Evolutionary conservation across 148 eudicot species (phyloP), one percentile per base, ranked within the genome.

Genomic region (Diospyros lotus): DNA sequence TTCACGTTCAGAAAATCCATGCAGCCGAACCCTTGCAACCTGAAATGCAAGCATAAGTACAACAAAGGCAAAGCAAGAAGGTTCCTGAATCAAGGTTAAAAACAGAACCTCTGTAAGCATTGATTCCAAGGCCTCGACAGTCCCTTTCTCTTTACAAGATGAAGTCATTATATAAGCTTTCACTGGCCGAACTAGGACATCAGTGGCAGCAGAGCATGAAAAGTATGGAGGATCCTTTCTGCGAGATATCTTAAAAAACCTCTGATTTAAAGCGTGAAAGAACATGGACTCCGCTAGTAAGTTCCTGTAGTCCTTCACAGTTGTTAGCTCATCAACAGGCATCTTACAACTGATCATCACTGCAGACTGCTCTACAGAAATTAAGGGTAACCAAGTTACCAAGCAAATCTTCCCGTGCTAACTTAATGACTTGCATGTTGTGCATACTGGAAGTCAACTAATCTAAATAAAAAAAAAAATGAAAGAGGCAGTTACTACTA

Each of bases 1-100:
- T 83, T 93, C 98, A 58, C 92, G 96, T 42, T 93, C 98, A 67
- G 98, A 87, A 84, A 93, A 93, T 61, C 92, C 96, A 85, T 93
- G 89, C 39, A 86, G 55, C n/a, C 91, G 90, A 77, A 93, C 85
- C 82, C 96, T 86, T 64, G 91, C 92, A 76, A 93, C 88, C 98
- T 93, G 87, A 77, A 82, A 81, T 45, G 68, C 46, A 63, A 71
- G 59, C 12, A 80, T 86, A 77, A 83, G 80, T 39, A 40, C 78
- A 54, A 60, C 39, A 75, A 78, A 72, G 51, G 64, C 67, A 76
- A 42, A 79, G 14, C 69, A 73, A 48, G 42, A 41, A 28, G 67
- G 28, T 44, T 62, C 41, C 42, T 76, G 52, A 66, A 75, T 62
- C 18, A 65, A 46, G 42, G 79, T 68, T 56, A 61, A 74, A 59